phyloP scores from a whole-genome alignment of 1,139 yeast species.

The Magnusiomyces suaveolens region DNA sequence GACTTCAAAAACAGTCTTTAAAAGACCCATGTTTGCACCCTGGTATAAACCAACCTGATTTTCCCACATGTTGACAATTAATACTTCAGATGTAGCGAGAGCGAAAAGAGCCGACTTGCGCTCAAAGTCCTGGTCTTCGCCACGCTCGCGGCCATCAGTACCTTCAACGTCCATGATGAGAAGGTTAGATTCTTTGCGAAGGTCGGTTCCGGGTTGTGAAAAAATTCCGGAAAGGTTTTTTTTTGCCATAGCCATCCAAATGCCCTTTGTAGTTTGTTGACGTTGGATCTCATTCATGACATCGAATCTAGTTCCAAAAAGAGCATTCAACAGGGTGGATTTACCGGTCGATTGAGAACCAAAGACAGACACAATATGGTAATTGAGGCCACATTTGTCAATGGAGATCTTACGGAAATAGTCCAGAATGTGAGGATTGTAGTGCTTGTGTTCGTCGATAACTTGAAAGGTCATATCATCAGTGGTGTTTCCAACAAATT shows the following conservation, averaged over 20 bases:
- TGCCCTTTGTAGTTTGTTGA: conserved; percentile 86
- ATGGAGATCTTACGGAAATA: conserved; percentile 33
- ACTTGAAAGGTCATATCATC: conserved; percentile 39
- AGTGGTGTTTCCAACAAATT: not conserved
- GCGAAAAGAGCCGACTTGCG: conserved; percentile 94
- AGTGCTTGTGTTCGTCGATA: conserved; percentile 65
- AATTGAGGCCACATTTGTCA: conserved; percentile 52
- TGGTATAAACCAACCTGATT: conserved; percentile 93
- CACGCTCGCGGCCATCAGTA: conserved; percentile 94
- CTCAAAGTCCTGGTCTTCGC: conserved; percentile 97
- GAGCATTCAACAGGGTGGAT: conserved; percentile 73
- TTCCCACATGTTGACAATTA: conserved; percentile 93
- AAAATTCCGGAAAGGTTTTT: not conserved
- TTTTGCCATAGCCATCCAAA: conserved; percentile 64
- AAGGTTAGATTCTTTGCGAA: conserved; percentile 27
- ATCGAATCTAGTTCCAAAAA: conserved; percentile 81
- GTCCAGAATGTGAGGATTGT: conserved; percentile 29
- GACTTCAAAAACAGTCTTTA: conserved; percentile 93
- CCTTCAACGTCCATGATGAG: conserved; percentile 95
- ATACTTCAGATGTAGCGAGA: conserved; percentile 77
- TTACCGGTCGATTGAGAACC: conserved; percentile 97
- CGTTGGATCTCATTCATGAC: conserved; percentile 79
- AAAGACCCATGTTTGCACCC: conserved; percentile 93
- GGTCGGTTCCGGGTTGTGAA: conserved; percentile 6
- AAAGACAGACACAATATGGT: conserved; percentile 89